Percentiles rank a stretch among this genome's conserved stretches.
These are phyloP conservation scores for Coelastrella sp. DNA, from an alignment of 139 green algal genomes.

Conservation along the genomic window DNA sequence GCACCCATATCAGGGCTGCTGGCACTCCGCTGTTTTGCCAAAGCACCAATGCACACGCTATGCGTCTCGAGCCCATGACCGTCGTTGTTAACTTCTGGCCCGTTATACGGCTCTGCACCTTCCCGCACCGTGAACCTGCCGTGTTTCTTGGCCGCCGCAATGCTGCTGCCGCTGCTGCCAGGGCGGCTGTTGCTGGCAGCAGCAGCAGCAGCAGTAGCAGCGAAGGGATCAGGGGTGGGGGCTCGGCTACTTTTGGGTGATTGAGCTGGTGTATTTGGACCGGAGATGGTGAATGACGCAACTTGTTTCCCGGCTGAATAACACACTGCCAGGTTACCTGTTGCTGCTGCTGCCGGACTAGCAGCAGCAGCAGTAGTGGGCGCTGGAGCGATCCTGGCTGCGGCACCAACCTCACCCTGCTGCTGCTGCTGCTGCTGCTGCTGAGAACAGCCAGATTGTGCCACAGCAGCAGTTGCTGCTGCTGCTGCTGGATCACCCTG, in stretches of 20 bases:
- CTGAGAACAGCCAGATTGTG: not conserved
- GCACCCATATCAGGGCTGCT: slow-evolving; percentile 31
- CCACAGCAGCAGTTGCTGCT: not conserved
- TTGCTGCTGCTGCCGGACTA: slow-evolving; percentile 18
- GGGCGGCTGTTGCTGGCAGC: not conserved
- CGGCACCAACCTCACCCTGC: not conserved
- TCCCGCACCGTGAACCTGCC: slow-evolving; percentile 33
- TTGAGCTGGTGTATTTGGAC: not conserved
- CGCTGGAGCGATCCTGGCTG: no score
- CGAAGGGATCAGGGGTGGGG: not conserved
- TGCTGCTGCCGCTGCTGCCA: not conserved
- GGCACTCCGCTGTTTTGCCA: slow-evolving; percentile 13
- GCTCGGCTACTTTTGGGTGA: not conserved
- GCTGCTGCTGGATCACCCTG: not conserved
- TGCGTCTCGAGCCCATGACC: no score
- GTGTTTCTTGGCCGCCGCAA: slow-evolving; percentile 14
- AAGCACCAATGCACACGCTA: not conserved
- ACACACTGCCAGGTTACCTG: not conserved
- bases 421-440: slow-evolving; percentile 18
- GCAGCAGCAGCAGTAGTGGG: not conserved
- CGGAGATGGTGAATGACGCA: not conserved
- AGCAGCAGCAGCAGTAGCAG: no score
- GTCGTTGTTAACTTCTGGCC: not conserved
- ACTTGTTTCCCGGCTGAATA: slow-evolving; percentile 13
- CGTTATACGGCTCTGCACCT: not conserved